These are phyloP conservation scores for Globisporangium paroecandrum DNA, from an alignment of 352 stramenopile genomes.

Conservation along the genomic window DNA sequence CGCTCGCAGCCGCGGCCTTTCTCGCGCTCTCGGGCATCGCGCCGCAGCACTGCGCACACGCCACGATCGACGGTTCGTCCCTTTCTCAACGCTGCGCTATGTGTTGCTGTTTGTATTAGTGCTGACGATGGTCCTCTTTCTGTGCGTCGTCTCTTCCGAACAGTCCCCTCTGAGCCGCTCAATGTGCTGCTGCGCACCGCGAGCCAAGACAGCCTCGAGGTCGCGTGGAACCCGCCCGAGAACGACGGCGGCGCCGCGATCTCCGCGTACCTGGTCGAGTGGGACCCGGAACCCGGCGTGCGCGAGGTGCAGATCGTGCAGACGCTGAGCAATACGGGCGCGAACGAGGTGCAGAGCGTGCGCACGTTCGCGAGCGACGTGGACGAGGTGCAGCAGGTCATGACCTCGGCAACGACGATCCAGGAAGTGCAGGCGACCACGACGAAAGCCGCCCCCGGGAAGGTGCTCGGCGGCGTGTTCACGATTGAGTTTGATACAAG, in stretches of 20 bases:
- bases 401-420: conserved; percentile 55
- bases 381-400: conserved; percentile 88
- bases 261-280: conserved; percentile 86
- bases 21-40: background rate
- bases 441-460: conserved; percentile 74
- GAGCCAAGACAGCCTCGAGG: conserved; percentile 63
- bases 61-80: background rate
- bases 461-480: conserved; percentile 87
- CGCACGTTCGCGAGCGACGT: conserved; percentile 81
- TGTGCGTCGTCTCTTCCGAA: background rate
- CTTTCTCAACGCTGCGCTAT: background rate
- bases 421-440: conserved; percentile 85
- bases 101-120: background rate
- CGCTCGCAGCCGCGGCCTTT: background rate
- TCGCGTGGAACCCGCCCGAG: conserved; percentile 71
- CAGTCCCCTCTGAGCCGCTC: conserved; percentile 44
- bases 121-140: background rate
- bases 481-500: conserved; percentile 91
- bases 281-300: conserved; percentile 87
- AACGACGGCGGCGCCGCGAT: conserved; percentile 74
- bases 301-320: conserved; percentile 88
- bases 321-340: conserved; percentile 75
- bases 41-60: background rate
- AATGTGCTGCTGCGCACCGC: conserved; percentile 66
- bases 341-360: conserved; percentile 94